phyloP scores from a whole-genome alignment of 345 rosid species.

The Cardiospermum halicacabum region DNA sequence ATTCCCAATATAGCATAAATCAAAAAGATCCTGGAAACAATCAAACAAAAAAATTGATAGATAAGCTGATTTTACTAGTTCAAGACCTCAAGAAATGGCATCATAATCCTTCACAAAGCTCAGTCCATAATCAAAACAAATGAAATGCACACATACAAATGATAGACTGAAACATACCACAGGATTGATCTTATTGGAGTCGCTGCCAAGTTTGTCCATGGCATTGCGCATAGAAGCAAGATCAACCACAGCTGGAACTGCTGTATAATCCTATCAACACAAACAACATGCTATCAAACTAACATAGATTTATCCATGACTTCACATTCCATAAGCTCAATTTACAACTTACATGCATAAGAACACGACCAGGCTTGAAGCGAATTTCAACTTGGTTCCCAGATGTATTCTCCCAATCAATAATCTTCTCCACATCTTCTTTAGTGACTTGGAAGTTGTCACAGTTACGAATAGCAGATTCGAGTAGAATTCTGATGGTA shows the following conservation, averaged over 20 bases:
- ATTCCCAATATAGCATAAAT: neutral
- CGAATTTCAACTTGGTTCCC: conserved; percentile 97
- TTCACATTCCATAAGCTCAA: neutral
- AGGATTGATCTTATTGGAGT: conserved; percentile 85
- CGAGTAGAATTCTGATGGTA: conserved; percentile 87
- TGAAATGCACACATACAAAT: neutral
- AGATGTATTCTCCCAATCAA: conserved; percentile 86
- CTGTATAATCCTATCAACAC: conserved; percentile 79
- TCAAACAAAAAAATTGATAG: neutral
- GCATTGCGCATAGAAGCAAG: conserved; percentile 99
- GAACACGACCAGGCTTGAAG: conserved; percentile 96
- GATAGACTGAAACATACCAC: conserved; percentile 36
- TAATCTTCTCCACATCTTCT: conserved; percentile 90
- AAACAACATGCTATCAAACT: conserved; percentile 10
- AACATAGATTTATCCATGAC: neutral
- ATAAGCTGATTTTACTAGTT: neutral
- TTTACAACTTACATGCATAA: conserved; percentile 54
- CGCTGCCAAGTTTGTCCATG: conserved; percentile 82
- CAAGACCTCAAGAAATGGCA: neutral
- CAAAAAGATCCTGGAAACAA: neutral
- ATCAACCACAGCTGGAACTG: conserved; percentile 98
- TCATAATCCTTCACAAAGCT: neutral
- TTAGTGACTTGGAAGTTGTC: conserved; percentile 96
- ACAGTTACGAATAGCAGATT: conserved; percentile 91
- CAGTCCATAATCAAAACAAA: neutral